Percentiles rank a stretch among this genome's conserved stretches.
These are phyloP conservation scores for Colletotrichum sp. DNA, from an alignment of 2,329 filamentous ascomycete species.

Conservation along the genomic window DNA sequence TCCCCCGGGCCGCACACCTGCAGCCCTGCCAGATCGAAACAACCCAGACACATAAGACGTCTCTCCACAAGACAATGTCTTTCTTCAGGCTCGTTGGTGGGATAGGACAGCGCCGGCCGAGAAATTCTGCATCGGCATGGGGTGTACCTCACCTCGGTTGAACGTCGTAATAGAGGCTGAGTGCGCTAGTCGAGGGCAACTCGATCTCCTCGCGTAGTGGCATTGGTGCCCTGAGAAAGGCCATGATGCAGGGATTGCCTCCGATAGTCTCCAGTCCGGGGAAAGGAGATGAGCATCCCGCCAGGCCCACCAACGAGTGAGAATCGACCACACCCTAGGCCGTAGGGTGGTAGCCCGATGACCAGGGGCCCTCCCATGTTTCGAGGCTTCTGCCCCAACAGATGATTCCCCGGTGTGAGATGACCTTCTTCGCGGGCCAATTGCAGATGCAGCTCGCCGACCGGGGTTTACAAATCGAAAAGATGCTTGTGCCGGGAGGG, in stretches of 20 bases:
- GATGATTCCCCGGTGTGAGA: background rate
- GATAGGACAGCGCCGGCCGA: background rate
- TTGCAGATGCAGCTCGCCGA: background rate
- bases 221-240: background rate
- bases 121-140: background rate
- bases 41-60: background rate
- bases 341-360: background rate
- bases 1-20: background rate
- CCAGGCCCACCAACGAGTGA: background rate
- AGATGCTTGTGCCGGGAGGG: background rate
- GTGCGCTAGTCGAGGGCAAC: background rate
- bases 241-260: background rate
- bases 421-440: background rate
- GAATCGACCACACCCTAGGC: background rate
- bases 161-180: slow-evolving; percentile 6
- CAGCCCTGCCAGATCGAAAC: background rate
- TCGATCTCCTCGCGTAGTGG: background rate
- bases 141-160: background rate
- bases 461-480: background rate
- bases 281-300: background rate
- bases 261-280: background rate
- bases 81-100: background rate
- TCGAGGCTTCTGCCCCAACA: background rate
- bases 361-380: background rate
- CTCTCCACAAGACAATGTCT: background rate